These are phyloP conservation scores for Diddensiella transvaalensis DNA, from an alignment of 805 yeast genomes.

Conservation along the genomic window DNA sequence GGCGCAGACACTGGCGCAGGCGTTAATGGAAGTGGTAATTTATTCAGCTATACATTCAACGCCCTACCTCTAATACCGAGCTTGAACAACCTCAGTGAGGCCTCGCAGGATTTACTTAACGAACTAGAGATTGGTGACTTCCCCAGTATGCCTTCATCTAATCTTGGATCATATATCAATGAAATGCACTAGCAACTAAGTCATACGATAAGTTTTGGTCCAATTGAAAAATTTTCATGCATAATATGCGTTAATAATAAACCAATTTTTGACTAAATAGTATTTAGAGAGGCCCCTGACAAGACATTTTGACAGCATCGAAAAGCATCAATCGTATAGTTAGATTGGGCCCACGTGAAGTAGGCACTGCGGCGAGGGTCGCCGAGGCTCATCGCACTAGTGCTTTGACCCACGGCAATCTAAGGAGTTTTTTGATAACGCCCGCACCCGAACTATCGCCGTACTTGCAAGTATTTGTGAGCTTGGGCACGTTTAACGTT, in stretches of 20 bases:
- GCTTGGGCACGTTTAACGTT: neutral
- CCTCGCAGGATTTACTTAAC: constrained; percentile 9
- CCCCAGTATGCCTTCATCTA: neutral
- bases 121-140: constrained; percentile 4
- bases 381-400: neutral
- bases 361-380: neutral
- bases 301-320: neutral
- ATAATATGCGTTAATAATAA: no score
- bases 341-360: neutral
- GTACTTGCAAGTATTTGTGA: neutral
- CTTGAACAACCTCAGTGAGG: constrained; percentile 4
- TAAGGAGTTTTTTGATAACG: neutral
- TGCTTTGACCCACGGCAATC: neutral
- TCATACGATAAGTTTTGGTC: neutral
- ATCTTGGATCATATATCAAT: neutral
- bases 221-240: neutral
- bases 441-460: neutral
- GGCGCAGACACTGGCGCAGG: no score
- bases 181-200: neutral
- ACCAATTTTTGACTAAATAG: neutral
- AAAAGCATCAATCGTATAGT: neutral
- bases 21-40: neutral
- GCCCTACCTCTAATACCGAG: constrained; percentile 8
- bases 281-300: neutral
- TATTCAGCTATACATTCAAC: neutral